A percentile compares a stretch with the other conserved stretches of the same genome.
Evolutionary conservation across 768 basidiomycete genomes (phyloP).

Genomic region (Macrolepiota fuliginosa): DNA sequence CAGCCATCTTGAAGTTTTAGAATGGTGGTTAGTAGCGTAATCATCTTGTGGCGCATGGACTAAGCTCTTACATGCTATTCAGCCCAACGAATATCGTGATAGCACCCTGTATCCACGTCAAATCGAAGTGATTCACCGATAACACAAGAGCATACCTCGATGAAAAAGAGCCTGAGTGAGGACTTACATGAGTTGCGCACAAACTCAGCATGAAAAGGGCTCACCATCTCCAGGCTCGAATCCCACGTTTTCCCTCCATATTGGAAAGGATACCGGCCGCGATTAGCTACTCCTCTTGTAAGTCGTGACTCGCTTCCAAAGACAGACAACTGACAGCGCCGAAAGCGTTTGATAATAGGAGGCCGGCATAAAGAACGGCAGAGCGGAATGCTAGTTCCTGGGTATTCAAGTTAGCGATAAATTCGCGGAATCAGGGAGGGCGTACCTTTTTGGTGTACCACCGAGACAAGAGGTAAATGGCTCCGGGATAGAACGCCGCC

Average conservation of each 20-base stretch:
- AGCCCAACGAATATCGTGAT: constrained; percentile 59
- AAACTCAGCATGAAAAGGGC: too few species aligned
- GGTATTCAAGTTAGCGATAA: not conserved
- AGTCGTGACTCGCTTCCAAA: not conserved
- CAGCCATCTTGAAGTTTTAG: constrained; percentile 37
- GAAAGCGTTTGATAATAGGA: constrained; percentile 62
- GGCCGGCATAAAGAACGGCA: constrained; percentile 53
- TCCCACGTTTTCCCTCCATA: constrained; percentile 26
- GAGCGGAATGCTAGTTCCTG: constrained; percentile 62
- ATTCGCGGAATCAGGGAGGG: not conserved
- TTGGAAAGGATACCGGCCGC: constrained; percentile 65
- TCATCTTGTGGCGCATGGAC: too few species aligned
- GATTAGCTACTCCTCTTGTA: constrained; percentile 40
- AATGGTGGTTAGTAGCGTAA: not conserved
- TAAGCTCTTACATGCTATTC: constrained; percentile 39
- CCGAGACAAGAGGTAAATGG: constrained; percentile 38
- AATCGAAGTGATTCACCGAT: not conserved
- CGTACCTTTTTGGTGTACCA: constrained; percentile 54
- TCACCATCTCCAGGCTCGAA: too few species aligned
- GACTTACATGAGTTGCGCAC: too few species aligned
- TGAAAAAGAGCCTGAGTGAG: constrained; percentile 59
- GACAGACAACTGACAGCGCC: constrained; percentile 29
- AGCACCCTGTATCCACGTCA: constrained; percentile 40
- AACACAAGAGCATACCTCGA: constrained; percentile 40
- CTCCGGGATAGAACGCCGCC: constrained; percentile 62